These are phyloP conservation scores for Plenodomus tracheiphilus DNA, from an alignment of 2,329 filamentous ascomycete genomes.

Conservation along the genomic window DNA sequence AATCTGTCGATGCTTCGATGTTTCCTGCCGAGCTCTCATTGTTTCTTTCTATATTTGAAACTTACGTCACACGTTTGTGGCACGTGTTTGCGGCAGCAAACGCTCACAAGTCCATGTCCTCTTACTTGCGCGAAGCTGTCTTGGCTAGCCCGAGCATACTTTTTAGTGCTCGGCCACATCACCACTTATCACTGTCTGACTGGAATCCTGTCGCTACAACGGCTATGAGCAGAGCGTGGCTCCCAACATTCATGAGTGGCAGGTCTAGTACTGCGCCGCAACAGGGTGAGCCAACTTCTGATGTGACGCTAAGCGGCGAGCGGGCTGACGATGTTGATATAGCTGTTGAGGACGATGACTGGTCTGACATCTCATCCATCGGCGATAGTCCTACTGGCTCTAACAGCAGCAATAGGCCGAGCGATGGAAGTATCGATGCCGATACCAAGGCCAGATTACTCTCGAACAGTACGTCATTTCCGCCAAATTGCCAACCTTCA, in stretches of 20 bases:
- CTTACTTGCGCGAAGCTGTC: not conserved
- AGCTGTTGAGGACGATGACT: constrained; percentile 11
- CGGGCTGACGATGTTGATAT: not conserved
- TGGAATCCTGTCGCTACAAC: not conserved
- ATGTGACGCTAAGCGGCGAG: not conserved
- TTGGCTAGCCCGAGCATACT: not conserved
- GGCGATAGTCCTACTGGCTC: not conserved
- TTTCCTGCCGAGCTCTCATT: not conserved
- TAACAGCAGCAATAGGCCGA: not conserved
- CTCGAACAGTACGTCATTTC: constrained; percentile 16
- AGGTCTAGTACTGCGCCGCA: not conserved
- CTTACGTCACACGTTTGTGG: constrained; percentile 2
- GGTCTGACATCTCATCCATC: constrained; percentile 11
- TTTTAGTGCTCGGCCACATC: not conserved
- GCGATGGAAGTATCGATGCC: not conserved
- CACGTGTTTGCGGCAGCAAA: constrained; percentile 5
- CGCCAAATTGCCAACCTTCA: not conserved
- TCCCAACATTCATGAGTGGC: not conserved
- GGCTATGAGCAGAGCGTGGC: not conserved
- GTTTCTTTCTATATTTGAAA: not conserved
- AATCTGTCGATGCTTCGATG: not conserved
- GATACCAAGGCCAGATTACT: constrained; percentile 10
- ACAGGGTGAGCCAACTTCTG: not conserved
- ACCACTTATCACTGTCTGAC: not conserved
- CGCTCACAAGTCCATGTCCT: constrained; percentile 1